A percentile compares a stretch with the other conserved stretches of the same genome.
Conservation (phyloP, 208 protist species). For the Trypanosoma mega region DNA sequence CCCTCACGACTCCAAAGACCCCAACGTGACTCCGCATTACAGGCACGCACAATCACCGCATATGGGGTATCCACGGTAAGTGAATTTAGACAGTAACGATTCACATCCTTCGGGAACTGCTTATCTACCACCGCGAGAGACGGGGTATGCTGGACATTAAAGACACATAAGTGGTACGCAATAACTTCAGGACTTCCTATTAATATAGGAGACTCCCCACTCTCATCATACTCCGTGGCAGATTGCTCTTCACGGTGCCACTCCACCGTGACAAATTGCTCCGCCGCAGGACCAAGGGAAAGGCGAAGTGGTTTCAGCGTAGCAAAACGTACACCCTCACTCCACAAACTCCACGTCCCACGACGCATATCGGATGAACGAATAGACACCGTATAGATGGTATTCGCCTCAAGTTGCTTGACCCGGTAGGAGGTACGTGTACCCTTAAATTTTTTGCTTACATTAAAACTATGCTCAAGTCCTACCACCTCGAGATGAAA, state of each 20-base stretch:
- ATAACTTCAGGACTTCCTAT: constrained; percentile 68
- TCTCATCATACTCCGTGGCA: constrained; percentile 52
- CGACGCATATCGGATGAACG: constrained; percentile 56
- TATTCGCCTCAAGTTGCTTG: constrained; percentile 74
- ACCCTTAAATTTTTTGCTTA: constrained; percentile 79
- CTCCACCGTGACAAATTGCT: constrained; percentile 80
- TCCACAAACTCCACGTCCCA: constrained; percentile 68
- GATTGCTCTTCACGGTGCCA: constrained; percentile 75
- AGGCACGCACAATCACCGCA: constrained; percentile 78
- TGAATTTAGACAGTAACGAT: constrained; percentile 46
- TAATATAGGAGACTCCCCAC: constrained; percentile 31
- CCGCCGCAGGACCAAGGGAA: constrained; percentile 37
- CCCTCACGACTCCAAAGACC: constrained; percentile 87
- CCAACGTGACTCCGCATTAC: constrained; percentile 70
- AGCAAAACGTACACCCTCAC: constrained; percentile 64
- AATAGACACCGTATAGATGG: constrained; percentile 74
- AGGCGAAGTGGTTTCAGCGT: constrained; percentile 81
- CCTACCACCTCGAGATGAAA: constrained; percentile 87
- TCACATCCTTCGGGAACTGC: constrained; percentile 77
- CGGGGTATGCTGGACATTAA: constrained; percentile 65
- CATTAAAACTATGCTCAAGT: constrained; percentile 52
- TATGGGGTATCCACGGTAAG: constrained; percentile 73
- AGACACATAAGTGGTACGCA: constrained; percentile 85
- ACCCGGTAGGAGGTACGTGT: constrained; percentile 62
- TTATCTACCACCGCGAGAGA: constrained; percentile 82